Base-by-base conservation (phyloP, 2,329 filamentous ascomycete species). In the Claviceps monticola region DNA sequence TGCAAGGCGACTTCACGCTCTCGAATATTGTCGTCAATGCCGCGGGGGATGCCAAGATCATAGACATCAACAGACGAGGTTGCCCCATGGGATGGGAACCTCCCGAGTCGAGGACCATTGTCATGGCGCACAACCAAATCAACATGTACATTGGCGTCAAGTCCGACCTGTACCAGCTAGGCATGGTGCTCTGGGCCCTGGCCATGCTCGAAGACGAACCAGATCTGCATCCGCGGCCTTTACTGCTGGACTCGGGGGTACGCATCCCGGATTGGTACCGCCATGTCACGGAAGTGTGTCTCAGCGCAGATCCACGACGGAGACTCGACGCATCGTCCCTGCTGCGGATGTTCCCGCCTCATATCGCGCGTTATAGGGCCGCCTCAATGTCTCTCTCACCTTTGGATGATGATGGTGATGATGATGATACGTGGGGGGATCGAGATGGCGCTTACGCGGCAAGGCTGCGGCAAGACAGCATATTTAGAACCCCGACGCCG, bases 81-180 rank as follows among this genome's bases (percentile, higher is more conserved):
- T 98, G 93, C 61, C 93, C 93, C 0, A 87, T 97, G 4, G 91
- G 91, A 23, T 98, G 93, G 93, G 93, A 98, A 59, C 90, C 93
- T 2, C 93, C 93, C 4, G 93, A 98, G 68, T 85, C 94, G 52
- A 84, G 83, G 16, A 78, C 80, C 5, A 80, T 97, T 51, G 88
- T 97, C 55, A 83, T 91, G 57, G 90, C 83, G 66, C 87, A 86
- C 53, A 90, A 96, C 66, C 80, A 88, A 34, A 90, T 98, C 50
- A 86, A 87, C 46, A 95, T 97, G 84, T 96, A 95, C 62, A 97
- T 98, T 63, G 91, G 93, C 13, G 89, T 96, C 64, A 98, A 98
- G 68, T 95, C 91, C 0, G 93, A 98, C 67, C 74, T 98, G 1
- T 98, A 86, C 62, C 93, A 98, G 67, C 76, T 97, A 5, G 93